Percentiles rank a stretch among this genome's conserved stretches.
These are phyloP conservation scores for Ascochyta clinopodiicola DNA, from an alignment of 2,329 filamentous ascomycete genomes.

Conservation along the genomic window DNA sequence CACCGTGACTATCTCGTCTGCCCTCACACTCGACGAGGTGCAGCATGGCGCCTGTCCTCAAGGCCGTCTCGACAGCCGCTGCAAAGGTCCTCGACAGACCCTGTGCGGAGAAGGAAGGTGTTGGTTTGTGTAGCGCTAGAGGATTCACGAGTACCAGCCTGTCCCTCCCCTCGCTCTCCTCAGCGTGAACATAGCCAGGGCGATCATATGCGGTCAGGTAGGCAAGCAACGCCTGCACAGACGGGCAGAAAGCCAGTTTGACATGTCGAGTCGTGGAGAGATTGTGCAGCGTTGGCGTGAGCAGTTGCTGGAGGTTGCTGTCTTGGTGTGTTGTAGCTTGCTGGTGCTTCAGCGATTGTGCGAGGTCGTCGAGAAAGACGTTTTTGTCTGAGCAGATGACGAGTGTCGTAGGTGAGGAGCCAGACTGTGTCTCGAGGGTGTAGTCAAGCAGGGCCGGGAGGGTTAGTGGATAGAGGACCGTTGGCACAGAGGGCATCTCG, in stretches of 20 bases:
- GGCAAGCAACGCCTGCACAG: conserved; percentile 77
- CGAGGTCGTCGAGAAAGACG: conserved; percentile 68
- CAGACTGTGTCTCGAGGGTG: conserved; percentile 59
- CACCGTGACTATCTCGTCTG: conserved; percentile 41
- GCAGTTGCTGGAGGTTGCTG: conserved; percentile 49
- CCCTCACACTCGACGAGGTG: conserved; percentile 51
- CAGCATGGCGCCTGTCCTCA: conserved; percentile 43
- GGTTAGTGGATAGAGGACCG: conserved; percentile 49
- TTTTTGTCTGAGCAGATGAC: conserved; percentile 72
- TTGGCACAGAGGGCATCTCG: conserved; percentile 35
- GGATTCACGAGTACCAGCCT: conserved; percentile 70
- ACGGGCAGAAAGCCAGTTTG: conserved; percentile 74
- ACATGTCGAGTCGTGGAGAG: conserved; percentile 73
- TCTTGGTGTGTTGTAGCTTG: conserved; percentile 12
- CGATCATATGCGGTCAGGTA: conserved; percentile 64
- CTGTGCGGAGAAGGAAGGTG: conserved; percentile 77
- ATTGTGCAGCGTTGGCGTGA: conserved; percentile 71
- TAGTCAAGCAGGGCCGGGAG: conserved; percentile 65
- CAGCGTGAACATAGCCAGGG: conserved; percentile 13
- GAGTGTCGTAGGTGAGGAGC: conserved; percentile 69
- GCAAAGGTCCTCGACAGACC: conserved; percentile 70
- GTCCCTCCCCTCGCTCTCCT: conserved; percentile 14
- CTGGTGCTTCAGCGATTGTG: conserved; percentile 53
- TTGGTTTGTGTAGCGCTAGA: conserved; percentile 69
- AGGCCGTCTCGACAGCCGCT: conserved; percentile 66